A percentile compares a stretch with the other conserved stretches of the same genome.
phyloP scores from a whole-genome alignment of 305 asterid genomes.

The Withania somnifera region DNA sequence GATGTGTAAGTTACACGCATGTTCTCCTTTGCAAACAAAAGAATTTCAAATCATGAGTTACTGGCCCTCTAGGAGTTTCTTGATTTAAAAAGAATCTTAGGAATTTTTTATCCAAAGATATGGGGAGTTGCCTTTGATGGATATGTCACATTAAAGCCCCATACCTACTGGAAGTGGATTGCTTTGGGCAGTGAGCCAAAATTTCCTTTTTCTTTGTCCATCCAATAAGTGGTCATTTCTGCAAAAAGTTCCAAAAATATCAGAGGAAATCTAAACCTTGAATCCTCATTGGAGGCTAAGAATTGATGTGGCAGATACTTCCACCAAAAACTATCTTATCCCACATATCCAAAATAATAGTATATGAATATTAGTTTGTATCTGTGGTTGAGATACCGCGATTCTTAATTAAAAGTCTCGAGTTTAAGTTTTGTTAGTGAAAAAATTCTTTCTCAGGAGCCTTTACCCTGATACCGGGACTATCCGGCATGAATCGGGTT shows the following conservation, averaged over 20 bases:
- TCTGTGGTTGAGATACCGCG: no score
- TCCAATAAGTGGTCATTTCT: neutral
- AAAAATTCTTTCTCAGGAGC: neutral
- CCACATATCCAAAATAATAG: conserved; percentile 32
- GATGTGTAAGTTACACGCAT: neutral
- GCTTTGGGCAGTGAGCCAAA: conserved; percentile 6
- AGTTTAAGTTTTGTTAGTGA: neutral
- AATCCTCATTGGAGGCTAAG: conserved; percentile 43
- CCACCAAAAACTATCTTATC: conserved; percentile 62
- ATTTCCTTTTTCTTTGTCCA: conserved; percentile 4
- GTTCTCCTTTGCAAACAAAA: no score
- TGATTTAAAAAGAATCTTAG: neutral
- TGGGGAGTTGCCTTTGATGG: neutral
- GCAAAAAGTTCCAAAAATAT: neutral
- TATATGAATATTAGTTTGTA: neutral
- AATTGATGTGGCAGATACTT: conserved; percentile 33
- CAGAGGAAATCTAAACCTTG: conserved; percentile 50
- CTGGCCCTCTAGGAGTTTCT: neutral
- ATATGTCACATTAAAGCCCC: conserved; percentile 9
- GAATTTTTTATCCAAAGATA: neutral
- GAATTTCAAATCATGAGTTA: neutral
- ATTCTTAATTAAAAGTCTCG: neutral
- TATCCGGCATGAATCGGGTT: neutral
- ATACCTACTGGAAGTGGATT: conserved; percentile 11
- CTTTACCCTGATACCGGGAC: neutral